These are phyloP conservation scores for Plantago elongata DNA, from an alignment of 257 asterid genomes.

Conservation along the genomic window DNA sequence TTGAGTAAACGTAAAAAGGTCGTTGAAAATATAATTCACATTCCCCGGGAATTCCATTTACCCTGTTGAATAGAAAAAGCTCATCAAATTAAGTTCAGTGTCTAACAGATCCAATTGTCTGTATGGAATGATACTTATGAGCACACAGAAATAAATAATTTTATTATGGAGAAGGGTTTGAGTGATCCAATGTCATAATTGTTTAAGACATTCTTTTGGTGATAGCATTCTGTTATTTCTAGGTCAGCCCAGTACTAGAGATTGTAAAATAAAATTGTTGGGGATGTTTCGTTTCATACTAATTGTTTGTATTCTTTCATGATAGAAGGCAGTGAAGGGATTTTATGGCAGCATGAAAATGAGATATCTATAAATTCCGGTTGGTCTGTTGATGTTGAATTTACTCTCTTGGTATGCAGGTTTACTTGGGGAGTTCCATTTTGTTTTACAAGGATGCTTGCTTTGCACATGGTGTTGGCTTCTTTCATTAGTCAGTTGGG, in stretches of 20 bases:
- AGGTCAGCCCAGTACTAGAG: background rate
- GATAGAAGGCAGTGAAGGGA: background rate
- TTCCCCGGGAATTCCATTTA: too few species aligned
- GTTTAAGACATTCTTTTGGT: background rate
- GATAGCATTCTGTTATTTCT: too few species aligned
- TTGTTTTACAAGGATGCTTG: conserved; percentile 23
- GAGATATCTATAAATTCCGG: background rate
- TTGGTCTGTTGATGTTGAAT: conserved; percentile 11
- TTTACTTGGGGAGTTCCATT: conserved; percentile 25
- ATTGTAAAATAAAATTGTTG: background rate
- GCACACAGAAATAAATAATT: background rate
- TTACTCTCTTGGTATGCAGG: conserved; percentile 28
- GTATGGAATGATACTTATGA: too few species aligned
- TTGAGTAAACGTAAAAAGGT: background rate
- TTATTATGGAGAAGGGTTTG: too few species aligned
- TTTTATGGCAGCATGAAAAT: background rate
- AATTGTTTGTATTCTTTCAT: background rate
- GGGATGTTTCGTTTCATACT: background rate
- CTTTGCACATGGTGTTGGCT: conserved; percentile 12
- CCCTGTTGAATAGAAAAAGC: background rate
- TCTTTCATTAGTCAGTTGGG: conserved; percentile 21
- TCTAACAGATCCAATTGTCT: too few species aligned
- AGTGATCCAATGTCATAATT: too few species aligned
- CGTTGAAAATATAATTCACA: too few species aligned
- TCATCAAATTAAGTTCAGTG: background rate